Evolutionary conservation across 768 basidiomycete species (phyloP).

Genomic region (Krasilnikovozyma curviuscula): DNA sequence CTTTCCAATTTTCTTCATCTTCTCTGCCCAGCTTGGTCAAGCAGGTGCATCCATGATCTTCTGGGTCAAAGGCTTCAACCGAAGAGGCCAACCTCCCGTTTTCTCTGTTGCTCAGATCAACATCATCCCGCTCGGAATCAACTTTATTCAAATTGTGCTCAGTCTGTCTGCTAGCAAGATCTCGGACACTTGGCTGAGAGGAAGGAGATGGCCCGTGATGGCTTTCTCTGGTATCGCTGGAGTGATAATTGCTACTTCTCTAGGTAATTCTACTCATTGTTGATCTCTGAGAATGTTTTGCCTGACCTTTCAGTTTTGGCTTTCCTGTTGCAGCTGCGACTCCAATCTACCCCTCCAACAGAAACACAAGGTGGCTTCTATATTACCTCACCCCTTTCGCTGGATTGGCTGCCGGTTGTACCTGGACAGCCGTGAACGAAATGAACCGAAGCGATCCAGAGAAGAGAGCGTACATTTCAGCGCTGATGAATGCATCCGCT

Average conservation of each 20-base stretch:
- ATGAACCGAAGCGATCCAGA: constrained; percentile 17
- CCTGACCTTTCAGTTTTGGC: too few relatives aligned
- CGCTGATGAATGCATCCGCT: constrained; percentile 11
- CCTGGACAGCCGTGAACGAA: constrained; percentile 17
- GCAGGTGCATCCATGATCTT: constrained; percentile 17
- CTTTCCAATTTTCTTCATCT: constrained; percentile 17
- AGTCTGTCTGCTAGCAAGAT: constrained; percentile 14
- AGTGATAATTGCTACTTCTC: constrained; percentile 9
- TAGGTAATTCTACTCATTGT: too few relatives aligned
- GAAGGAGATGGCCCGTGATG: constrained; percentile 17
- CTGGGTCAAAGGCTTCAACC: constrained; percentile 17
- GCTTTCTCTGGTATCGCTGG: constrained; percentile 12
- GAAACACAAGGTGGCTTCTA: constrained; percentile 13
- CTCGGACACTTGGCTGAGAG: constrained; percentile 15
- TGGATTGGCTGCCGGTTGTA: constrained; percentile 12
- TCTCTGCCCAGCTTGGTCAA: constrained; percentile 14
- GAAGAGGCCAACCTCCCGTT: constrained; percentile 5
- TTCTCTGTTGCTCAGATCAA: constrained; percentile 15
- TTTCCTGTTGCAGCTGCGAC: too few relatives aligned
- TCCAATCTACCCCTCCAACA: constrained; percentile 12
- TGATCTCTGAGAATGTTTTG: too few relatives aligned
- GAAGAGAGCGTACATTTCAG: constrained; percentile 17
- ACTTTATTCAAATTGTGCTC: constrained; percentile 16
- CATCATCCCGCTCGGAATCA: constrained; percentile 17
- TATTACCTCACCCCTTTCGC: constrained; percentile 15